Evolutionary conservation across 495 filamentous ascomycete genomes (phyloP).

Genomic region (Trichoderma gamsii): DNA sequence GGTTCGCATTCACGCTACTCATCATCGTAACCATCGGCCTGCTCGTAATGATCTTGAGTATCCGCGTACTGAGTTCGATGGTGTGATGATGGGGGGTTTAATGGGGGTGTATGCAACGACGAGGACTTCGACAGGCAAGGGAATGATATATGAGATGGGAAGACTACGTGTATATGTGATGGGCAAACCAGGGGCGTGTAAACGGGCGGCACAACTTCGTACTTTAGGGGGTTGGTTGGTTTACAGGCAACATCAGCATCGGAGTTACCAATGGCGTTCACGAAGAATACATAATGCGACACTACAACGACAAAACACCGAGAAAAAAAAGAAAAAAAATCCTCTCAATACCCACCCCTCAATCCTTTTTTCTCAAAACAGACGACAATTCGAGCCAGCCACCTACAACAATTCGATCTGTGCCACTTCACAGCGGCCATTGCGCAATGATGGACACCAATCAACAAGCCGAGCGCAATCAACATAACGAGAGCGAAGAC

Average conservation of each 20-base stretch:
- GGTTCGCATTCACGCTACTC: conserved; percentile 89
- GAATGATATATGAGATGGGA: conserved; percentile 8
- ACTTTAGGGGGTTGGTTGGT: conserved; percentile 6
- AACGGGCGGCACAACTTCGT: conserved; percentile 8
- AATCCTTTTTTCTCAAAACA: neutral
- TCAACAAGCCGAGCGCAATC: neutral
- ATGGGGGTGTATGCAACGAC: neutral
- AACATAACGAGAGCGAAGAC: neutral
- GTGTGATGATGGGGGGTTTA: conserved; percentile 29
- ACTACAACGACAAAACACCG: neutral
- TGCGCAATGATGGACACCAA: neutral
- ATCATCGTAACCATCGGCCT: conserved; percentile 92
- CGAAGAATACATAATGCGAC: conserved; percentile 1
- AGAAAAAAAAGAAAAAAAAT: neutral
- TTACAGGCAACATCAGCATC: conserved; percentile 12
- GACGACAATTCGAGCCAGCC: neutral
- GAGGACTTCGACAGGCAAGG: neutral
- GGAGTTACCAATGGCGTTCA: conserved; percentile 11
- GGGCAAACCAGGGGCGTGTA: conserved; percentile 12
- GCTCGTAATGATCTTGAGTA: conserved; percentile 92
- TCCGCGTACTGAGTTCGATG: conserved; percentile 55
- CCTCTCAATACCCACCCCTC: neutral
- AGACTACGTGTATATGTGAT: conserved; percentile 12
- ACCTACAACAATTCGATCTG: neutral
- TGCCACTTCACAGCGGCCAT: neutral